Base-by-base conservation (phyloP, 768 basidiomycete species). In the Mycena crocata region DNA sequence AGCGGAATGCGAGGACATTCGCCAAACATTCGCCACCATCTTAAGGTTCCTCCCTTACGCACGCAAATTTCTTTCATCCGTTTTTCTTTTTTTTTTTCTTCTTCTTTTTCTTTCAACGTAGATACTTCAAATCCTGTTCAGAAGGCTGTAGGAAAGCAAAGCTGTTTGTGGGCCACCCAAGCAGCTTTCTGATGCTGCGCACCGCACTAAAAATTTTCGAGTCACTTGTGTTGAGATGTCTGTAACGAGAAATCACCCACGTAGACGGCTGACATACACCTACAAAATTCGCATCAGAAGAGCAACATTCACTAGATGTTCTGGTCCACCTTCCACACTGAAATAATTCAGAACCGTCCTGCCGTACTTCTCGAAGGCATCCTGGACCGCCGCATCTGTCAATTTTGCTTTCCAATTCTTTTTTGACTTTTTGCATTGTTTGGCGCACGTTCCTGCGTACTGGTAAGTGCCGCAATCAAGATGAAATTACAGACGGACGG, bases 211-310 rank as follows among this genome's bases (percentile, higher is more conserved):
- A 21, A 44, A n/a, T n/a, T n/a, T n/a, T n/a, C n/a, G n/a, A n/a
- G n/a, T n/a, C n/a, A 26, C 21, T 35, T 30, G 24, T 34, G n/a
- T n/a, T 65, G 23, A 64, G 59, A 49, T 28, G 17, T 48, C n/a
- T 23, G 30, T 46, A 28, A 24, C 64, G 40, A 19, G 30, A 55
- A 44, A 19, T 14, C 28, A 75, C 81, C 77, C 73, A 83, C 83
- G 69, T 84, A 84, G 26, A 82, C 79, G 10, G 77, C 79, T 5
- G 77, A 74, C 66, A 82, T 84, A 68, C 83, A 84, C 66, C 83
- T 84, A n/a, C n/a, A n/a, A n/a, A n/a, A n/a, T n/a, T n/a, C n/a
- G n/a, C n/a, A 19, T 23, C 58, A 35, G 13, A 57, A 39, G 42
- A 39, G 31, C 30, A 39, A 50, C 57, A 51, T 42, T n/a, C 58